Evolutionary conservation across 805 yeast species (phyloP), one percentile per base, ranked within the genome.

Genomic region (Candida insectorum): DNA sequence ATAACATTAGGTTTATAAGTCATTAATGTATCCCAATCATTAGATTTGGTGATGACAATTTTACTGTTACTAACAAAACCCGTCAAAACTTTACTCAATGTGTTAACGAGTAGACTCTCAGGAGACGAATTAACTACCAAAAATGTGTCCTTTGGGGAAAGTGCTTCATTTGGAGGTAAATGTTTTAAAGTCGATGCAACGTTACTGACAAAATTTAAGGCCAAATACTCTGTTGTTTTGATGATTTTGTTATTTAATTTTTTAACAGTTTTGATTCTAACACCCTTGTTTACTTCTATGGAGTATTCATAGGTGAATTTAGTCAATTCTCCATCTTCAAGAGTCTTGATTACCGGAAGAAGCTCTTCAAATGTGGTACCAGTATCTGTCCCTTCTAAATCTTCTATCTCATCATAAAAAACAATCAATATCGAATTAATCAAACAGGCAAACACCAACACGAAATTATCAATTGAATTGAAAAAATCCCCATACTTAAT

Each of bases 191-290:
- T 59, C 1, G 82, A 64, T 2, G 84, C 76, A 21, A 72, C 56
- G 5, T 77, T 64, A 41, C 80, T 70, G 4, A 76, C 71, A 25
- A 77, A 51, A 41, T 75, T 73, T 37, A 69, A 58, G 36, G 77
- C 81, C 4, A 76, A 68, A 45, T 70, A 77, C 9, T 47, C 51
- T 16, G 43, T 42, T 4, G 37, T 38, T 5, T 48, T 39, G 12
- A 44, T 29, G 11, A 44, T 25, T 14, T 38, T 43, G 7, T 28
- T 24, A 9, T 26, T 38, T 11, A 42, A 31, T 22, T 47, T 45
- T 5, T 43, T 34, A 4, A 56, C 45, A 5, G 61, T 33, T 24
- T 44, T 47, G 10, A 65, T 29, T 2, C 67, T 62, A 4, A 60
- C 54, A 2, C 71, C 71, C 27, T 54, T 55, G 41, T 65, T 71